phyloP scores from a whole-genome alignment of 2,329 filamentous ascomycete genomes.

The Dothistroma septosporum region DNA sequence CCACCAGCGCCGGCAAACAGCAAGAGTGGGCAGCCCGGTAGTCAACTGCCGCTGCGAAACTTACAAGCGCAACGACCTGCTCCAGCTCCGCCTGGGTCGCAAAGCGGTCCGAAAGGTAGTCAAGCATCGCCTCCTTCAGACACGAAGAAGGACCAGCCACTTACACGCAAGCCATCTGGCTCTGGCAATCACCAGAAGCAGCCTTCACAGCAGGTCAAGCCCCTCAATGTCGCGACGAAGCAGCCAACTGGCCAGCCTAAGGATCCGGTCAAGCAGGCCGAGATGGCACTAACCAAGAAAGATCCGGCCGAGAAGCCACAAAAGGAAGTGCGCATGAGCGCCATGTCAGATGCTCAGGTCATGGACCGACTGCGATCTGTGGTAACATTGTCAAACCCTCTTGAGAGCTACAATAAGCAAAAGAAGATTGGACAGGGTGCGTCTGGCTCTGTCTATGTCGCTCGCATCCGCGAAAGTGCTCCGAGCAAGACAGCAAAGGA shows the following conservation, averaged over 20 bases:
- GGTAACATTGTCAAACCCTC: slow-evolving; percentile 91
- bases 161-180: slow-evolving; percentile 31
- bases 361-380: slow-evolving; percentile 94
- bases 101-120: slow-evolving; percentile 25
- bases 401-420: slow-evolving; percentile 95
- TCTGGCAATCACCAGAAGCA: slow-evolving; percentile 26
- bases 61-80: slow-evolving; percentile 62
- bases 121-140: slow-evolving; percentile 24
- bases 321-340: slow-evolving; percentile 96
- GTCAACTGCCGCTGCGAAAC: slow-evolving; percentile 42
- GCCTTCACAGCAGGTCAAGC: slow-evolving; percentile 40
- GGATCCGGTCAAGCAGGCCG: slow-evolving; percentile 78
- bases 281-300: slow-evolving; percentile 74
- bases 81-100: slow-evolving; percentile 31
- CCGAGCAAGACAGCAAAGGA: slow-evolving; percentile 75
- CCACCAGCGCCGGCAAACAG: slow-evolving; percentile 46
- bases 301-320: slow-evolving; percentile 68
- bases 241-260: slow-evolving; percentile 48
- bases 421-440: slow-evolving; percentile 99
- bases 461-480: slow-evolving; percentile 85
- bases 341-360: slow-evolving; percentile 94
- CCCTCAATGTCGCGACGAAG: slow-evolving; percentile 51
- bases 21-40: slow-evolving; percentile 27
- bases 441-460: slow-evolving; percentile 96
- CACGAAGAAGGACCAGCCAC: slow-evolving; percentile 25